Evolutionary conservation across 2,329 filamentous ascomycete genomes (phyloP), one percentile per base, ranked within the genome.

Genomic region (Hymenoscyphus repandus): DNA sequence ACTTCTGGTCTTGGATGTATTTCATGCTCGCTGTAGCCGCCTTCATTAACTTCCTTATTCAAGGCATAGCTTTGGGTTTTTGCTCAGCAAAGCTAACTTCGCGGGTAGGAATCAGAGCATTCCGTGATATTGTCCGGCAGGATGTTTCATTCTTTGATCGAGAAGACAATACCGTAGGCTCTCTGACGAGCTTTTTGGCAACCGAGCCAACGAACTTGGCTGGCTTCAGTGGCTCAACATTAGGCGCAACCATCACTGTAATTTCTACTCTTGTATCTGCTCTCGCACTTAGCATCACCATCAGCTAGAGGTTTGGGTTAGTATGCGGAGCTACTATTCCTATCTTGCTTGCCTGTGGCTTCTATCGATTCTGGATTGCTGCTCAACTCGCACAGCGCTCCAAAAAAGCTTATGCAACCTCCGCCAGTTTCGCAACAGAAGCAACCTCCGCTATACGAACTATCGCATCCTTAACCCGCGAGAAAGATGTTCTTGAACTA

Each of bases 381-480:
- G 83, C 88, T 1, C 79, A 82, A 57, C 96, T 90, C 73, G 87
- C 88, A 70, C 77, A 77, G 34, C 85, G 88, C 20, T 85, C 90
- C 1, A 95, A 93, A 73, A 75, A 76, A 58, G 85, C 89, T 3
- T 91, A 97, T 66, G 79, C 89, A 64, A 73, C 78, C 51, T 92
- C 89, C 52, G 92, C 92, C 6, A 86, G 85, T 50, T 95, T 87
- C 65, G 93, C 93, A 10, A 93, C 91, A 42, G 93, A 99, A 69
- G 91, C 91, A 39, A 95, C 95, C 31, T 91, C 89, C 2, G 88
- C 91, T 6, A 96, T 97, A 59, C 86, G 92, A 46, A 97, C 93
- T 2, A 91, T 97, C 9, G 92, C 91, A 3, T 88, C 90, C 7
- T 77, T 99, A 40, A 96, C 91, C 0, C 82, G 92, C 9, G 93